phyloP scores from a whole-genome alignment of 768 basidiomycete species.

The Suillus decipiens region DNA sequence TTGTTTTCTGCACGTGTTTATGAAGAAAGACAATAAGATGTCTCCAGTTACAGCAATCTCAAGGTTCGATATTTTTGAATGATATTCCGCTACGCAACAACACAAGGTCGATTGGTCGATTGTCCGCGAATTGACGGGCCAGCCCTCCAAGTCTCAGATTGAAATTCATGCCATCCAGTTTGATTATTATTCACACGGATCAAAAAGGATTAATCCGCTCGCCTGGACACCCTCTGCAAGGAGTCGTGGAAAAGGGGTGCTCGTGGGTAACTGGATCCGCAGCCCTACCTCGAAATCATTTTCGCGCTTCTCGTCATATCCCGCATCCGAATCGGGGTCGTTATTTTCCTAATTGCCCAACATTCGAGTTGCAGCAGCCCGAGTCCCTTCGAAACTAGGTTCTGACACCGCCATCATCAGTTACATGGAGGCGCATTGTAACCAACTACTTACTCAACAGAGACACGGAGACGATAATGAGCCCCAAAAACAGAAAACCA shows the following conservation, averaged over 20 bases:
- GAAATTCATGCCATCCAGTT: neutral
- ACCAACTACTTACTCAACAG: constrained; percentile 31
- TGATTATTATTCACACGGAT: constrained; percentile 27
- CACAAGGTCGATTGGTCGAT: neutral
- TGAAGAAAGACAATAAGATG: neutral
- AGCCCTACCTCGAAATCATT: constrained; percentile 3
- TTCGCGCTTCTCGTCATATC: constrained; percentile 14
- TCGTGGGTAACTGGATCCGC: constrained; percentile 5
- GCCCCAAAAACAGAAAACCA: constrained; percentile 32
- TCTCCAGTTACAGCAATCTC: neutral
- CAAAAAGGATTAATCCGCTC: no score
- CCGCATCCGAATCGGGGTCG: constrained; percentile 9
- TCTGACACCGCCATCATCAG: constrained; percentile 16
- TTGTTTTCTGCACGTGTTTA: neutral
- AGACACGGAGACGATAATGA: constrained; percentile 33
- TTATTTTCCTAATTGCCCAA: constrained; percentile 18
- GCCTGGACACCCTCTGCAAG: constrained; percentile 23
- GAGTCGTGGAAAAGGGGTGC: constrained; percentile 10
- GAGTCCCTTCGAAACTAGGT: constrained; percentile 36
- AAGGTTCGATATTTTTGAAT: neutral
- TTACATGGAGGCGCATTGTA: neutral
- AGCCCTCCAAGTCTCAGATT: constrained; percentile 1
- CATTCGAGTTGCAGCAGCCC: constrained; percentile 28
- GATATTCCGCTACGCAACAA: neutral
- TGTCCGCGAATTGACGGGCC: neutral